Conservation (phyloP, 129 eudicot species). For the Flaveria trinervia region DNA sequence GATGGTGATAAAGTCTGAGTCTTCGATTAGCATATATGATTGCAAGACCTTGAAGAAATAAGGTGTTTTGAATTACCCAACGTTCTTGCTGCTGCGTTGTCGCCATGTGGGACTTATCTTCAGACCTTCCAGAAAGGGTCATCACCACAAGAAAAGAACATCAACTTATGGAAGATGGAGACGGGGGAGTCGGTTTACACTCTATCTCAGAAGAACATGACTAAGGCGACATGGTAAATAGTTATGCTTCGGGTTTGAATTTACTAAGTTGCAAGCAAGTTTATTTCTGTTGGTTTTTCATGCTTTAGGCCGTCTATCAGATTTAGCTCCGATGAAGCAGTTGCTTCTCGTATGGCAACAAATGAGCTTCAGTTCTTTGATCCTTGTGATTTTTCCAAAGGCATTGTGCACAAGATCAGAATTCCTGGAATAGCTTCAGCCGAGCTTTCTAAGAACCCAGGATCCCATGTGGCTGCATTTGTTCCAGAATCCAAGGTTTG, state of each 20-base stretch:
- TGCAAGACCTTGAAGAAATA: conserved; percentile 58
- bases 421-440: conserved; percentile 77
- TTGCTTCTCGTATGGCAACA: conserved; percentile 85
- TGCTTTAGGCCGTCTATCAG: conserved; percentile 67
- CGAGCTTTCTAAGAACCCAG: conserved; percentile 74
- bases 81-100: conserved; percentile 66
- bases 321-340: conserved; percentile 76
- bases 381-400: conserved; percentile 65
- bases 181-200: conserved; percentile 72
- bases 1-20: conserved; percentile 68
- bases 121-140: conserved; percentile 82
- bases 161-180: conserved; percentile 61
- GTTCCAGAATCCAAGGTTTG: conserved; percentile 96
- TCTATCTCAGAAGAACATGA: conserved; percentile 74
- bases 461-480: conserved; percentile 81
- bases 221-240: conserved; percentile 73
- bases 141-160: conserved; percentile 77
- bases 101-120: conserved; percentile 84
- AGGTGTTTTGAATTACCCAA: conserved; percentile 55
- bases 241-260: conserved; percentile 3
- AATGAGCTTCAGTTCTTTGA: conserved; percentile 90
- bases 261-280: not conserved
- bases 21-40: conserved; percentile 60
- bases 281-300: conserved; percentile 12
- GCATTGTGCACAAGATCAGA: conserved; percentile 65